Conservation (phyloP, 2,329 filamentous ascomycete genomes). For the Akanthomyces uredinophilus region DNA sequence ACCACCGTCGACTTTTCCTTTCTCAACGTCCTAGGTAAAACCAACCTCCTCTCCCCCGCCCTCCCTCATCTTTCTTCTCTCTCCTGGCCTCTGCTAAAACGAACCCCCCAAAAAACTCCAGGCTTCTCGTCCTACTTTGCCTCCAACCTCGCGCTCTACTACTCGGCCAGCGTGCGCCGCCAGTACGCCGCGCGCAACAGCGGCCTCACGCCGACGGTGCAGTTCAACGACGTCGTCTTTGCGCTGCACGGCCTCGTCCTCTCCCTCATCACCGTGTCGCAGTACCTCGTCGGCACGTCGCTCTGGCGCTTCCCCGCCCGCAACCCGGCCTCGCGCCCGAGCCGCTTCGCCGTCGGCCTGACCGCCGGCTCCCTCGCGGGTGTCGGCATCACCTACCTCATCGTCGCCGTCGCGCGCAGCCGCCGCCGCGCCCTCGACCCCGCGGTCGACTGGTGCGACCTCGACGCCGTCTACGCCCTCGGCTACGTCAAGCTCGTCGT, state of each 20-base stretch:
- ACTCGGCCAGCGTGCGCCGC: slow-evolving; percentile 66
- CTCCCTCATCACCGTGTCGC: slow-evolving; percentile 67
- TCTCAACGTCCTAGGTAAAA: slow-evolving; percentile 58
- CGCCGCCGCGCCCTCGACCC: slow-evolving; percentile 32
- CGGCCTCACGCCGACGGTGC: slow-evolving; percentile 74
- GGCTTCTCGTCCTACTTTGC: slow-evolving; percentile 72
- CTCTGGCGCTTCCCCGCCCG: slow-evolving; percentile 70
- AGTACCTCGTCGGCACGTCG: slow-evolving; percentile 59
- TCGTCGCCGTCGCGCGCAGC: slow-evolving; percentile 35
- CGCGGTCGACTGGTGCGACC: slow-evolving; percentile 50
- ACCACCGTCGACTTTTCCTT: slow-evolving; percentile 84
- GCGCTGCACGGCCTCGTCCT: slow-evolving; percentile 74
- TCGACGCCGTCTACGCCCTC: slow-evolving; percentile 62
- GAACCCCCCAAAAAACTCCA: slow-evolving; percentile 18
- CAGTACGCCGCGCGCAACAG: slow-evolving; percentile 81
- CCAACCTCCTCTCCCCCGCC: too few species aligned
- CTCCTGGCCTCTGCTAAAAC: background rate
- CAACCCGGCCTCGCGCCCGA: slow-evolving; percentile 49
- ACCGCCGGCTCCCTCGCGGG: slow-evolving; percentile 62
- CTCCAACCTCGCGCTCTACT: slow-evolving; percentile 72
- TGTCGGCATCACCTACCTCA: slow-evolving; percentile 46
- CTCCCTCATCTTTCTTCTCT: background rate
- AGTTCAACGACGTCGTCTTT: slow-evolving; percentile 86
- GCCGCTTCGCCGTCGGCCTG: slow-evolving; percentile 61
- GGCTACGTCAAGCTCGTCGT: slow-evolving; percentile 87